phyloP scores from a whole-genome alignment of 345 rosid species.

The Erodium maritimum region DNA sequence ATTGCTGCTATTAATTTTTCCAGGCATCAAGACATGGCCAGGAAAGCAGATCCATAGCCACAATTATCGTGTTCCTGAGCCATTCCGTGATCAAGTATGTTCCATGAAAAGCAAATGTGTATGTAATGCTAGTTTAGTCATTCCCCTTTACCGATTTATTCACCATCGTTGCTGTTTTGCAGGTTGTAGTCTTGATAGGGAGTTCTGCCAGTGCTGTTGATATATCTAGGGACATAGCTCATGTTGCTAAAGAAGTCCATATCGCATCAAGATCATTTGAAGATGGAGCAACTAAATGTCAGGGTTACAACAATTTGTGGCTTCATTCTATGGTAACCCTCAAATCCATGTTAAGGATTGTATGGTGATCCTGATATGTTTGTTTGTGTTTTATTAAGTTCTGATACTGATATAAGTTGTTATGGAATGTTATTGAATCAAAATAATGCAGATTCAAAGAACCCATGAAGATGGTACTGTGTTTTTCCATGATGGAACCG shows the following conservation, averaged over 20 bases:
- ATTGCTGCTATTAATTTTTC: not conserved
- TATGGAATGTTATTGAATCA: too few species aligned
- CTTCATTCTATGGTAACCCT: constrained; percentile 51
- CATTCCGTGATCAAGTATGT: constrained; percentile 54
- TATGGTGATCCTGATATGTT: too few species aligned
- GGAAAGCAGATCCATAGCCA: constrained; percentile 89
- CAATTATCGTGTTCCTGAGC: constrained; percentile 58
- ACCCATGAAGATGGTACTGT: too few species aligned
- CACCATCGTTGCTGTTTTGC: not conserved
- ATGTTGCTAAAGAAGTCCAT: constrained; percentile 69
- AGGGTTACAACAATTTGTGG: constrained; percentile 49
- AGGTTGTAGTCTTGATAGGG: constrained; percentile 69
- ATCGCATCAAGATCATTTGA: constrained; percentile 40
- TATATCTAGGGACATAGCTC: constrained; percentile 55
- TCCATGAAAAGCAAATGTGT: not conserved
- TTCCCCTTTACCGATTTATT: too few species aligned
- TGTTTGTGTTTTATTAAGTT: too few species aligned
- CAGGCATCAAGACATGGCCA: constrained; percentile 74
- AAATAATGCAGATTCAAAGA: too few species aligned
- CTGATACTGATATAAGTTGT: too few species aligned
- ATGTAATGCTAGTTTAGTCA: too few species aligned
- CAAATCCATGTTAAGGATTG: too few species aligned
- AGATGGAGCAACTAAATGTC: constrained; percentile 27
- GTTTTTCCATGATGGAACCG: too few species aligned
- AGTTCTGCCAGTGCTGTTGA: constrained; percentile 52